Evolutionary conservation across 2,329 filamentous ascomycete species (phyloP).

Genomic region (Ceratocystis eucalypticola): DNA sequence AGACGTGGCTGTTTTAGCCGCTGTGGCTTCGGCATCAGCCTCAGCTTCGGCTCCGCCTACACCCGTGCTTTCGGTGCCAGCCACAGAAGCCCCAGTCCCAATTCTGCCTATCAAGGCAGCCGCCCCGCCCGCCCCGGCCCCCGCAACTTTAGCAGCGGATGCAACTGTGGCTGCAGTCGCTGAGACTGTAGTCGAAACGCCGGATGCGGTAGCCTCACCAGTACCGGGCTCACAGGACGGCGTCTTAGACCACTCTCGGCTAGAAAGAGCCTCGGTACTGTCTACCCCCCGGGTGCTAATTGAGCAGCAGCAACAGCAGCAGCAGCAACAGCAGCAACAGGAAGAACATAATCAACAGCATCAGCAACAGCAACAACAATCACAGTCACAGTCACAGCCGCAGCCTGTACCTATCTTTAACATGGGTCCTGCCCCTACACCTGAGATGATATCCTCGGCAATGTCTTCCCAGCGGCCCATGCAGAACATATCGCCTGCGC

Average conservation of each 20-base stretch:
- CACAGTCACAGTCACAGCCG: background rate
- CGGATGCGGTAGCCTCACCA: background rate
- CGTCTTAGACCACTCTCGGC: background rate
- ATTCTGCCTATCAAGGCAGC: background rate
- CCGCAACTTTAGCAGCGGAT: background rate
- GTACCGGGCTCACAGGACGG: background rate
- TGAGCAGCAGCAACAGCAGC: background rate
- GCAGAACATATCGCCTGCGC: slow-evolving; percentile 6
- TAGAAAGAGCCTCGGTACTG: background rate
- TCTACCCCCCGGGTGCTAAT: background rate
- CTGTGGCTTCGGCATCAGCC: background rate
- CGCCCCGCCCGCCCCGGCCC: background rate
- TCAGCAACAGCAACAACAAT: background rate
- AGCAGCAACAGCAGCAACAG: background rate
- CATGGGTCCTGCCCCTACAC: slow-evolving; percentile 4
- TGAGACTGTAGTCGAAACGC: background rate
- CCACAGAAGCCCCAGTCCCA: background rate
- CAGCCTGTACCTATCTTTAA: background rate
- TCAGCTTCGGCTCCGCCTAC: background rate
- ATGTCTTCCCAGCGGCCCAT: slow-evolving; percentile 6
- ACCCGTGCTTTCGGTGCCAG: slow-evolving; percentile 6
- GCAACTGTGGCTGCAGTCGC: background rate
- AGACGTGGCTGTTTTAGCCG: background rate
- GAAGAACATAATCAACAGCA: background rate
- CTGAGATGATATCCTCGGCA: slow-evolving; percentile 7